Evolutionary conservation across 164 flowering plant genomes (phyloP).

Genomic region (Amborella trichopoda): DNA sequence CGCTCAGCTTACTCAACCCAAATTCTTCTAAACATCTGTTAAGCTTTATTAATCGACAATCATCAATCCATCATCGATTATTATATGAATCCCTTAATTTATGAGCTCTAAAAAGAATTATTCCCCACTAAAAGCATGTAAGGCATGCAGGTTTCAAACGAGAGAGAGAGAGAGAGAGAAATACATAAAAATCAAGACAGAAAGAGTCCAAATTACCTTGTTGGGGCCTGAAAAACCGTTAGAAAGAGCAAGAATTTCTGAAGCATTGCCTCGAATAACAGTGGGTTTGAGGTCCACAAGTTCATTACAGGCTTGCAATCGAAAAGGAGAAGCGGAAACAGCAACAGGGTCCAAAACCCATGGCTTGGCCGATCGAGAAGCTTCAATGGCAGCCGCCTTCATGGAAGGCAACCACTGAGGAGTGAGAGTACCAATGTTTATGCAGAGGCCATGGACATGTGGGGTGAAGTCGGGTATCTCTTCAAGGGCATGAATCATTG

Average conservation of each 20-base stretch:
- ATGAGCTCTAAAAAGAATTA: too few relatives aligned
- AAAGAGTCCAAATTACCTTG: constrained; percentile 10
- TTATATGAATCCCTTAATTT: too few relatives aligned
- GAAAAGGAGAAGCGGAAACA: constrained; percentile 51
- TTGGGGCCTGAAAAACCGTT: constrained; percentile 22
- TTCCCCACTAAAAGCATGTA: too few relatives aligned
- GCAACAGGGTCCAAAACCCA: constrained; percentile 99
- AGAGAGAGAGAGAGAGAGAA: neutral
- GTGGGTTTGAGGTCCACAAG: constrained; percentile 42
- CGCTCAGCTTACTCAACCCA: too few relatives aligned
- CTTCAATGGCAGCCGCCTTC: constrained; percentile 49
- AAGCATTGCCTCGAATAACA: constrained; percentile 76
- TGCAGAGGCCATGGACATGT: constrained; percentile 32
- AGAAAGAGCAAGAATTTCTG: constrained; percentile 72
- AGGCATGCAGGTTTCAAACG: neutral
- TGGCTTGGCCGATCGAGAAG: constrained; percentile 28
- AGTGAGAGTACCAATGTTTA: constrained; percentile 77
- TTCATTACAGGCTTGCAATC: constrained; percentile 58
- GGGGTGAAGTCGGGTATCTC: constrained; percentile 90
- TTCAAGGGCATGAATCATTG: constrained; percentile 61
- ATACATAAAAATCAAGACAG: neutral
- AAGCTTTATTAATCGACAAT: too few relatives aligned
- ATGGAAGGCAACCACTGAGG: constrained; percentile 65
- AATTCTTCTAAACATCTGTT: too few relatives aligned
- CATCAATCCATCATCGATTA: too few relatives aligned